Conservation (phyloP, 2,329 filamentous ascomycete genomes). For the Neonectria ditissima region DNA sequence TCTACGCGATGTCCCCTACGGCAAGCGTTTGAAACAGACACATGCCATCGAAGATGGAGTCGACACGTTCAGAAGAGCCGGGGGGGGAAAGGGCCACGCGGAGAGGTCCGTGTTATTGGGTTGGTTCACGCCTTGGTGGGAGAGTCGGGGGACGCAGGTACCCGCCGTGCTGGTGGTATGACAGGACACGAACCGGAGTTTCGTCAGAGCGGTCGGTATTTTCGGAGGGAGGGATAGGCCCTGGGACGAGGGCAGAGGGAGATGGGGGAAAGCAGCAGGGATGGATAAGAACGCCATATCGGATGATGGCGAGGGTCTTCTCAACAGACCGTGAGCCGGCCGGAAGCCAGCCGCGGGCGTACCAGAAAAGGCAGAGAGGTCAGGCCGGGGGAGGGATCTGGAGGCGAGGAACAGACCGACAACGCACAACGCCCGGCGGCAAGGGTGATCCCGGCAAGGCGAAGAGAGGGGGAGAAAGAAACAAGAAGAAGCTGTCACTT, state of each 20-base stretch:
- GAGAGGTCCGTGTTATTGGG: background rate
- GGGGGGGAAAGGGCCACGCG: slow-evolving; percentile 1
- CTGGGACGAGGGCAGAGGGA: background rate
- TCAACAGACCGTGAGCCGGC: background rate
- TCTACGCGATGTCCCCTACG: background rate
- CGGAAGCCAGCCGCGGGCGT: background rate
- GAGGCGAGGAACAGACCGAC: background rate
- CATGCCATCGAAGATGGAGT: background rate
- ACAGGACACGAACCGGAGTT: slow-evolving; percentile 5
- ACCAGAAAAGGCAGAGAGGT: background rate
- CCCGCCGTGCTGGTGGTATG: slow-evolving; percentile 13
- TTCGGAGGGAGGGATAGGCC: slow-evolving; percentile 2
- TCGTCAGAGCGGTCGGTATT: background rate
- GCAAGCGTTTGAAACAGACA: background rate
- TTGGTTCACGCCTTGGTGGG: background rate
- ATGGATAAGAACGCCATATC: background rate
- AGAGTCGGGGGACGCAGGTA: slow-evolving; percentile 18
- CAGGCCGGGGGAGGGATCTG: background rate
- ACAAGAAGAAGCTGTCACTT: background rate
- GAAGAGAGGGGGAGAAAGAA: background rate
- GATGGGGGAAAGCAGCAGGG: background rate
- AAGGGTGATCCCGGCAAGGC: slow-evolving; percentile 1
- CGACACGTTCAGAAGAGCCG: background rate
- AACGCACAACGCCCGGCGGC: background rate
- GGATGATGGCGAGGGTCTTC: slow-evolving; percentile 8